These are phyloP conservation scores for Colletotrichum scovillei DNA, from an alignment of 2,329 filamentous ascomycete genomes.

Conservation along the genomic window DNA sequence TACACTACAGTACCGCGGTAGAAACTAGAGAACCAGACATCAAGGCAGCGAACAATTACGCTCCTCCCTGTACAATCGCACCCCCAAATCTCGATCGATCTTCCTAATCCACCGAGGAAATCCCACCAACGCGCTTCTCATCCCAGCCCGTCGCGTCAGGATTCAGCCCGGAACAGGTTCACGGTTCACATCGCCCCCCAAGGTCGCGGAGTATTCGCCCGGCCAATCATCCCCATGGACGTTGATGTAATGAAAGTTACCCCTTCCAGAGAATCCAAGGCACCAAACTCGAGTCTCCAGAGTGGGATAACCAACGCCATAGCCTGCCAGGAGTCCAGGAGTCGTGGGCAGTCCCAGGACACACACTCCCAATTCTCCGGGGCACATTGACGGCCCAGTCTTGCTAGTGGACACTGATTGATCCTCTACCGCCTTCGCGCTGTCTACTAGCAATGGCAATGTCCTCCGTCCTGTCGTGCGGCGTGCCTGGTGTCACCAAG, in stretches of 20 bases:
- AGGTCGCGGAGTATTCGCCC: background rate
- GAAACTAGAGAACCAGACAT: background rate
- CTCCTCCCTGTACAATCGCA: background rate
- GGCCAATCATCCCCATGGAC: background rate
- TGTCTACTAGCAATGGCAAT: conserved; percentile 5
- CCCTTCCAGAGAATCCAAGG: background rate
- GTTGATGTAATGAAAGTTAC: background rate
- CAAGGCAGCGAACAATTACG: background rate
- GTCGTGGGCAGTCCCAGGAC: background rate
- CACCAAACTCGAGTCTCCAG: background rate
- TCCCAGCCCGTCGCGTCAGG: background rate
- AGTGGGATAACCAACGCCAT: background rate
- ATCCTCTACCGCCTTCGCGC: background rate
- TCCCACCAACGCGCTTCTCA: conserved; percentile 7
- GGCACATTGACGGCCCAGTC: background rate
- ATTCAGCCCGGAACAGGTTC: background rate
- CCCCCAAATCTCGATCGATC: conserved; percentile 18
- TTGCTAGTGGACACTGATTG: background rate
- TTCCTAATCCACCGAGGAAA: conserved; percentile 7
- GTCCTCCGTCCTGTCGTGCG: background rate
- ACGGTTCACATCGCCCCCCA: background rate
- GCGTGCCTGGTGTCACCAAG: background rate
- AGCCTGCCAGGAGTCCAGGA: background rate
- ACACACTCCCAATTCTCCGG: background rate
- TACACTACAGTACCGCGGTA: background rate